These are phyloP conservation scores for Colletotrichum magnum DNA, from an alignment of 2,329 filamentous ascomycete genomes.

Conservation along the genomic window DNA sequence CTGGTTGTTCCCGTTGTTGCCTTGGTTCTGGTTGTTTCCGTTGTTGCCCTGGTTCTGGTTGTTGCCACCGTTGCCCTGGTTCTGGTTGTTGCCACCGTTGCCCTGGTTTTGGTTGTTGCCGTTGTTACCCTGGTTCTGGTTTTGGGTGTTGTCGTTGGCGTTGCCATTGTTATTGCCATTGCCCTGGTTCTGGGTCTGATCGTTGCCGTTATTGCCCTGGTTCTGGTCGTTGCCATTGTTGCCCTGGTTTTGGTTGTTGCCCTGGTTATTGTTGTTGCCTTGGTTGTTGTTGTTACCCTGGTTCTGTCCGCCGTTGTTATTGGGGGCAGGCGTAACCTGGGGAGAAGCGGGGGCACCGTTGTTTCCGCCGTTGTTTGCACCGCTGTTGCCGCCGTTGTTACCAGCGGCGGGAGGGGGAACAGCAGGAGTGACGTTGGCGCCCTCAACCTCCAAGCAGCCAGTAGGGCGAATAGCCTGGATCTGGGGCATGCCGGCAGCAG, in stretches of 20 bases:
- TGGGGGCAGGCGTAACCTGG: conserved; percentile 7
- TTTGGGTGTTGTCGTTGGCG: background rate
- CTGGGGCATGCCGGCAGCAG: conserved; percentile 39
- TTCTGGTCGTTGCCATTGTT: conserved; percentile 1
- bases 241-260: background rate
- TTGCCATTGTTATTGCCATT: conserved; percentile 1
- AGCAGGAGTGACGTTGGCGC: conserved; percentile 28
- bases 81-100: background rate
- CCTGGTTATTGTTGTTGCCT: background rate
- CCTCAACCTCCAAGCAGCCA: conserved; percentile 42
- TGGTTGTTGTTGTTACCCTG: conserved; percentile 8
- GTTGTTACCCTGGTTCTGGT: background rate
- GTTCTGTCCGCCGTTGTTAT: conserved; percentile 1
- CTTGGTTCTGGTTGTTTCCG: background rate
- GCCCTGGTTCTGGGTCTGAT: conserved; percentile 4
- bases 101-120: conserved; percentile 15
- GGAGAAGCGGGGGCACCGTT: conserved; percentile 23
- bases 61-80: background rate
- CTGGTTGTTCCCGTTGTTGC: background rate
- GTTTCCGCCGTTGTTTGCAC: conserved; percentile 11
- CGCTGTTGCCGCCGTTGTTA: conserved; percentile 6
- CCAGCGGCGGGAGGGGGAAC: background rate
- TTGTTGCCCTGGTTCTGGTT: background rate
- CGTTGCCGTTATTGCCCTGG: background rate
- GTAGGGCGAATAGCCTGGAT: conserved; percentile 40